phyloP scores from a whole-genome alignment of 2,329 filamentous ascomycete species.

The Cordyceps javanica region DNA sequence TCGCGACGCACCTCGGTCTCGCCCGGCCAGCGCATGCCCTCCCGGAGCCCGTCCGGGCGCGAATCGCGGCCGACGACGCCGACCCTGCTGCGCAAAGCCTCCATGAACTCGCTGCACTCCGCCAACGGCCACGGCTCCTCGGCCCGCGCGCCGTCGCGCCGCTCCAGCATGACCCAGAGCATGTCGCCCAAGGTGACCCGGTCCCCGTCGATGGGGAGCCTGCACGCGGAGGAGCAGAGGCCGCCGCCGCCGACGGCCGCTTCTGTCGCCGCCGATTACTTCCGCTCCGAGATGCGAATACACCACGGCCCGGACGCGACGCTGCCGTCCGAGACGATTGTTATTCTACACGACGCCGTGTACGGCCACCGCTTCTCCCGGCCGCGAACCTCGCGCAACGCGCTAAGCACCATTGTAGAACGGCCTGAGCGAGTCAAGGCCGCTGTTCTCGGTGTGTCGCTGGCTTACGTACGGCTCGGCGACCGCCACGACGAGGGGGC shows the following conservation, averaged over 20 bases:
- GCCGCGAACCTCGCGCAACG: slow-evolving; percentile 65
- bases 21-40: slow-evolving; percentile 30
- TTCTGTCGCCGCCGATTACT: slow-evolving; percentile 60
- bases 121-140: slow-evolving; percentile 33
- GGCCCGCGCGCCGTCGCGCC: slow-evolving; percentile 37
- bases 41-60: slow-evolving; percentile 37
- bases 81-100: slow-evolving; percentile 48
- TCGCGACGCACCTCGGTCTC: slow-evolving; percentile 31
- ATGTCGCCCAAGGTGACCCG: slow-evolving; percentile 35
- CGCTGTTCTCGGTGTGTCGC: slow-evolving; percentile 71
- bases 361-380: slow-evolving; percentile 91
- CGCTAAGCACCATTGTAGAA: slow-evolving; percentile 80
- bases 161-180: slow-evolving; percentile 41
- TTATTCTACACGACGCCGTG: slow-evolving; percentile 87
- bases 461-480: slow-evolving; percentile 87
- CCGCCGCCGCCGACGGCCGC: slow-evolving; percentile 38
- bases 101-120: slow-evolving; percentile 51
- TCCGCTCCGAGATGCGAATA: slow-evolving; percentile 60
- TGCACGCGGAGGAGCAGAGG: slow-evolving; percentile 27
- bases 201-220: slow-evolving; percentile 27
- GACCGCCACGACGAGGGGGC: slow-evolving; percentile 67
- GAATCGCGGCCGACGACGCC: slow-evolving; percentile 44
- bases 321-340: slow-evolving; percentile 57
- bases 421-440: slow-evolving; percentile 87
- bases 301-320: slow-evolving; percentile 46